Conservation (phyloP, 768 basidiomycete genomes). For the Agaricus subrufescens region DNA sequence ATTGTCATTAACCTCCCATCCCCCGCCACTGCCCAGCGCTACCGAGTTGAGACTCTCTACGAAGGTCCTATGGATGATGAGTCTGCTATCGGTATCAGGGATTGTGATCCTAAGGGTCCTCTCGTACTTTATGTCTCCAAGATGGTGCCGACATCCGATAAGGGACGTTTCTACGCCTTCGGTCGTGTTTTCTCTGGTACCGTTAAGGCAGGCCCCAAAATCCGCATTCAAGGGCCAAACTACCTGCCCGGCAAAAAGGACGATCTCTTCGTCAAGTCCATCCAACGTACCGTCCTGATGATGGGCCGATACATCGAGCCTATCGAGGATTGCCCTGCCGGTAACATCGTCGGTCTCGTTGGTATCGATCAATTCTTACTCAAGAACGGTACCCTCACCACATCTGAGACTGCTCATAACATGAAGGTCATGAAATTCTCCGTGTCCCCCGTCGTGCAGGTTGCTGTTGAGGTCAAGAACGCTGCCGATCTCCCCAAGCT, state of each 20-base stretch:
- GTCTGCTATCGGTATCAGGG: conserved; percentile 96
- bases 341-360: conserved; percentile 98
- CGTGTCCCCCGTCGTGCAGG: conserved; percentile 98
- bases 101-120: conserved; percentile 95
- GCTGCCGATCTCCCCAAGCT: conserved; percentile 98
- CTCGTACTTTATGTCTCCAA: conserved; percentile 98
- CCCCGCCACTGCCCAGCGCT: conserved; percentile 93
- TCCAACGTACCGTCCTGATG: conserved; percentile 99
- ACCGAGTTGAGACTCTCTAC: conserved; percentile 99
- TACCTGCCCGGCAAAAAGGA: conserved; percentile 99
- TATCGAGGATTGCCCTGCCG: conserved; percentile 98
- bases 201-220: conserved; percentile 93
- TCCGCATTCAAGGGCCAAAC: conserved; percentile 99
- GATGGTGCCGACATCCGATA: conserved; percentile 99
- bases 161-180: conserved; percentile 99
- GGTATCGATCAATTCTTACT: conserved; percentile 99
- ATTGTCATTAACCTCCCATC: conserved; percentile 99
- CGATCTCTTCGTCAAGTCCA: conserved; percentile 94
- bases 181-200: conserved; percentile 99
- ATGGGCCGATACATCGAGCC: conserved; percentile 99
- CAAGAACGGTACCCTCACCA: conserved; percentile 97
- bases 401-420: conserved; percentile 98
- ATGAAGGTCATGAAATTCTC: conserved; percentile 99
- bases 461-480: conserved; percentile 99
- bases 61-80: conserved; percentile 99